These are phyloP conservation scores for Myriosclerotinia curreyana DNA, from an alignment of 2,329 filamentous ascomycete genomes.

Conservation along the genomic window DNA sequence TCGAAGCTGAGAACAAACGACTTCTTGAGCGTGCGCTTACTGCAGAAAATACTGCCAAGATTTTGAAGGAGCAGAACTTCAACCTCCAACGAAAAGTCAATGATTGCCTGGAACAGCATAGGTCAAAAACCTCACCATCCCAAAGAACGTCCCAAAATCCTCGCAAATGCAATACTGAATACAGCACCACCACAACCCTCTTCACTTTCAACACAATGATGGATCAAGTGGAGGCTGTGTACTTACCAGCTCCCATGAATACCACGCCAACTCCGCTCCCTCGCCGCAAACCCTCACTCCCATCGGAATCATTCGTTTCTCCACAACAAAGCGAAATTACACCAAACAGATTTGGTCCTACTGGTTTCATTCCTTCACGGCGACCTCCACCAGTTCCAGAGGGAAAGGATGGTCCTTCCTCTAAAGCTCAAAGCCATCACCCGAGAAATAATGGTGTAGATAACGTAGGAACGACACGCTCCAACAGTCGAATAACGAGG, in stretches of 20 bases:
- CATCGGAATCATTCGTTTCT: not conserved
- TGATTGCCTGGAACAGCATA: conserved; percentile 27
- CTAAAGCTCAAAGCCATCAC: not conserved
- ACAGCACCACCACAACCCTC: conserved; percentile 23
- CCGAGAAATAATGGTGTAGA: not conserved
- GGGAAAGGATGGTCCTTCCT: not conserved
- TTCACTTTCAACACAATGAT: conserved; percentile 30
- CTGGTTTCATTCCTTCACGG: conserved; percentile 21
- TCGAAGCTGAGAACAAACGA: conserved; percentile 21
- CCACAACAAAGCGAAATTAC: conserved; percentile 11
- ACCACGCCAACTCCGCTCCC: conserved; percentile 9
- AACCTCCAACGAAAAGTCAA: conserved; percentile 30
- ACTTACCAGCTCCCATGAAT: not conserved
- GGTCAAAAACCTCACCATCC: conserved; percentile 29
- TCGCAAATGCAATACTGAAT: conserved; percentile 6
- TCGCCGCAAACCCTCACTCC: not conserved
- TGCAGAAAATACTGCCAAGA: conserved; percentile 34
- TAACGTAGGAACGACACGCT: not conserved
- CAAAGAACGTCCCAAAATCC: conserved; percentile 3
- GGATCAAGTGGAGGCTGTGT: conserved; percentile 14
- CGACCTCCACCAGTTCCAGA: conserved; percentile 21
- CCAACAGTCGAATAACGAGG: conserved; percentile 3
- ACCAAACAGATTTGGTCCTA: conserved; percentile 17
- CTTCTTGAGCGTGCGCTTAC: conserved; percentile 23
- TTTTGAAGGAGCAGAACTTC: conserved; percentile 30